Conservation (phyloP, 1,139 yeast genomes). For the Geotrichum carabidarum region DNA sequence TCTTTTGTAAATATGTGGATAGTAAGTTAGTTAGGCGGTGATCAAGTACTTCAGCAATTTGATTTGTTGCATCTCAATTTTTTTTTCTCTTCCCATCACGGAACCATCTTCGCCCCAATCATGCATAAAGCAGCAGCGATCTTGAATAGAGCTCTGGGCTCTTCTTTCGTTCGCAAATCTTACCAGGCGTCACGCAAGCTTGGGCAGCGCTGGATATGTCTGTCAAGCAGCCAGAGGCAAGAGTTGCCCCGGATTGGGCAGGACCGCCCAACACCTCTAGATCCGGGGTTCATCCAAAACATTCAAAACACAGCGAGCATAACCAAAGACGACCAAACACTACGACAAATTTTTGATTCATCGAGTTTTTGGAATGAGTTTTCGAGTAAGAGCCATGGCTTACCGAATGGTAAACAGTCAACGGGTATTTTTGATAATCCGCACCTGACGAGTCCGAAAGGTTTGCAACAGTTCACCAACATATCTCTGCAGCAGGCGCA, state of each 20-base stretch:
- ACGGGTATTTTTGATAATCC: constrained; percentile 75
- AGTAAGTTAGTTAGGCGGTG: neutral
- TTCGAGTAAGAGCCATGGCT: neutral
- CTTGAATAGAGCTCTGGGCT: neutral
- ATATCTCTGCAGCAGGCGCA: constrained; percentile 62
- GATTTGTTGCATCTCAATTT: neutral
- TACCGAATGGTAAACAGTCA: neutral
- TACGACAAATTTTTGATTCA: constrained; percentile 19
- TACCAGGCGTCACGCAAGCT: neutral
- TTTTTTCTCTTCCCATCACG: neutral
- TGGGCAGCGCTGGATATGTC: neutral
- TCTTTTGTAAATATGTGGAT: neutral
- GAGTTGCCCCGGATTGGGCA: neutral
- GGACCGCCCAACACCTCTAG: neutral
- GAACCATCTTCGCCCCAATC: neutral
- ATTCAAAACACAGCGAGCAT: neutral
- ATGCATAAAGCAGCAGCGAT: neutral
- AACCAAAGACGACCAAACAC: constrained; percentile 13
- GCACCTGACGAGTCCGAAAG: constrained; percentile 61
- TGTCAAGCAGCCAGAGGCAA: neutral
- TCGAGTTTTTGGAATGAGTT: constrained; percentile 15
- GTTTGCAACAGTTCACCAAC: constrained; percentile 62
- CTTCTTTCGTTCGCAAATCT: neutral
- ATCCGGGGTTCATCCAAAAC: neutral
- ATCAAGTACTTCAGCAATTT: too few relatives aligned